These are phyloP conservation scores for Xylaria cubensis DNA, from an alignment of 495 filamentous ascomycete genomes.

Conservation along the genomic window DNA sequence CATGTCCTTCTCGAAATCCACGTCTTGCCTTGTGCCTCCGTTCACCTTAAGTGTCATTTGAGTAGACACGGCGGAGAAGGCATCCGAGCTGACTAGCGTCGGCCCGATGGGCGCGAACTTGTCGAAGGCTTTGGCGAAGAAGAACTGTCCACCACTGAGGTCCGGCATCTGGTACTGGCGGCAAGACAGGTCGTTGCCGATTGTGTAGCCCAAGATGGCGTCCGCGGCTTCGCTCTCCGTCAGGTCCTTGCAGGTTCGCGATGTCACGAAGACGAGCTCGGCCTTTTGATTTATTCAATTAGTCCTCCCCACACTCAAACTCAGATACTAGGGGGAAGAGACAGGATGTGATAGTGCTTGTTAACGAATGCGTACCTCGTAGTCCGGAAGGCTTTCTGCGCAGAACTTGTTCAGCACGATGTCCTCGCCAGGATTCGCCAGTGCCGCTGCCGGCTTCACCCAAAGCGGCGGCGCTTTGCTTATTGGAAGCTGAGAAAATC, in stretches of 20 bases:
- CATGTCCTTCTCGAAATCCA: conserved; percentile 42
- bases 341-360: background rate
- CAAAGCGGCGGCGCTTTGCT: conserved; percentile 49
- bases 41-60: conserved; percentile 47
- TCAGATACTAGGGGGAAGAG: background rate
- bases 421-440: conserved; percentile 45
- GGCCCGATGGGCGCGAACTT: conserved; percentile 56
- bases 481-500: conserved; percentile 38
- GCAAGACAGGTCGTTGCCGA: conserved; percentile 55
- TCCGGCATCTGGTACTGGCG: conserved; percentile 50
- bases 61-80: background rate
- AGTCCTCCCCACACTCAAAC: background rate
- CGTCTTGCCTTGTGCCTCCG: conserved; percentile 46
- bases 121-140: conserved; percentile 56
- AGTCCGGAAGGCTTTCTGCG: conserved; percentile 46
- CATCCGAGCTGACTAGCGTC: conserved; percentile 38
- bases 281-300: conserved; percentile 28
- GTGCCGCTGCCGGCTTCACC: conserved; percentile 48
- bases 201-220: conserved; percentile 55
- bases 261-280: conserved; percentile 49
- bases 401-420: conserved; percentile 48
- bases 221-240: conserved; percentile 37
- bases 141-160: conserved; percentile 49
- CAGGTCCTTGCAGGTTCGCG: conserved; percentile 45
- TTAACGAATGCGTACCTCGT: conserved; percentile 33